Base-by-base conservation (phyloP, 192 early-diverging fungal genomes). In the Radiomyces spectabilis region DNA sequence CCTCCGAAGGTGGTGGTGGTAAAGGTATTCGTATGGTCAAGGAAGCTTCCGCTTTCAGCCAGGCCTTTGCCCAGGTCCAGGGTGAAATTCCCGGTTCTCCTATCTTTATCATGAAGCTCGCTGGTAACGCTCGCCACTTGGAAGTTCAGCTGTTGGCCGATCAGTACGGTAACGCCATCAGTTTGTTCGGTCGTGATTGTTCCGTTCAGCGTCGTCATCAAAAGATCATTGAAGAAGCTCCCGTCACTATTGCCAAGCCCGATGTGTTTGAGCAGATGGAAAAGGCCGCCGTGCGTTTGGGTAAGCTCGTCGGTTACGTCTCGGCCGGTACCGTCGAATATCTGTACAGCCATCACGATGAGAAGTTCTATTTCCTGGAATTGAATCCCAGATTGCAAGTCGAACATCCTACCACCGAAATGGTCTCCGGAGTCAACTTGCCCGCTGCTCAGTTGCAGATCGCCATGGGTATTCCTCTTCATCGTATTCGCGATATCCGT, bases 141-240 rank as follows among this genome's bases (percentile, higher is more conserved):
- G 95, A 98, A 61, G 95, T 98, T 16, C 95, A 98, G 73, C 78
- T 97, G 13, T 65, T 98, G 38, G 95, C 94, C 21, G 95, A 98
- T 71, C 81, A 87, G 68, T 92, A 98, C 62, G 96, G 96, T 42
- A 96, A 98, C 50, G 96, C 93, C 5, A 97, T 98, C 69, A 94
- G 93, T 16, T 80, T 98, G 59, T 98, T 98, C 78, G 96, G 96
- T 22, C 84, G 96, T 43, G 96, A 98, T 74, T 98, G 94, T 65
- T 96, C 93, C 5, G 93, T 97, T 9, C 96, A 98, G 79, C 81
- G 96, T 55, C 83, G 96, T 31, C 96, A 98, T 62, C 96, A 98
- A 77, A 98, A 98, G 79, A 98, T 98, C 66, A 88, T 98, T 37
- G 94, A 98, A 70, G 96, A 97, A 72, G 96, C 96, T 2, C 94